Conservation (phyloP, 1,284 basidiomycete genomes). For the Garcileccinum viscosum region DNA sequence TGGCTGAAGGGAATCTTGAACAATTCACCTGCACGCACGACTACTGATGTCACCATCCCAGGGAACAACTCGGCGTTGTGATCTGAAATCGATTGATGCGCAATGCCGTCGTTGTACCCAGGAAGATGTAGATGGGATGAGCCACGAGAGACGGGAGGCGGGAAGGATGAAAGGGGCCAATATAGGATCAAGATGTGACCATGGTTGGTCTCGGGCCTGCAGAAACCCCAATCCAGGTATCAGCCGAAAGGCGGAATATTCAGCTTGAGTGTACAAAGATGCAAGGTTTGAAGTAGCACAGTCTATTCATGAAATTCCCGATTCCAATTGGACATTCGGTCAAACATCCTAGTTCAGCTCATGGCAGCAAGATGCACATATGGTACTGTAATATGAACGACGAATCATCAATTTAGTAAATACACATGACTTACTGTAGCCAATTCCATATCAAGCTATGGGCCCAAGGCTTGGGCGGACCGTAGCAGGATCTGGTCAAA, state of each 20-base stretch:
- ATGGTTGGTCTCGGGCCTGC: no score
- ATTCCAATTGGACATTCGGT: background rate
- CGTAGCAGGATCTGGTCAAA: no score
- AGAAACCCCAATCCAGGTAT: background rate
- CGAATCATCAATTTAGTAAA: background rate
- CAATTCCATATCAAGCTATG: no score
- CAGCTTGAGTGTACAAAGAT: background rate
- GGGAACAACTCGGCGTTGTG: background rate
- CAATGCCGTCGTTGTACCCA: background rate
- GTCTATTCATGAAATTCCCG: no score
- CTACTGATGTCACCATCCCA: background rate
- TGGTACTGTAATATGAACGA: background rate
- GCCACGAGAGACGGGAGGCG: background rate
- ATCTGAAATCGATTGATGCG: background rate
- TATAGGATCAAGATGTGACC: background rate
- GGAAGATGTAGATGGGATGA: background rate
- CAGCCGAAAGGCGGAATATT: background rate
- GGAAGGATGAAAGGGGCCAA: no score
- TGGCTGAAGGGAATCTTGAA: background rate
- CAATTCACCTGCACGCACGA: constrained; percentile 7
- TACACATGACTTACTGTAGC: background rate
- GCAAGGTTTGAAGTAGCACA: background rate
- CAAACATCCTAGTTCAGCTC: background rate
- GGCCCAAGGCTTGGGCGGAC: background rate
- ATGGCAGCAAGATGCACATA: background rate